Evolutionary conservation across 2,329 filamentous ascomycete species (phyloP), one percentile per base, ranked within the genome.

Genomic region (Colletotrichum sp.): DNA sequence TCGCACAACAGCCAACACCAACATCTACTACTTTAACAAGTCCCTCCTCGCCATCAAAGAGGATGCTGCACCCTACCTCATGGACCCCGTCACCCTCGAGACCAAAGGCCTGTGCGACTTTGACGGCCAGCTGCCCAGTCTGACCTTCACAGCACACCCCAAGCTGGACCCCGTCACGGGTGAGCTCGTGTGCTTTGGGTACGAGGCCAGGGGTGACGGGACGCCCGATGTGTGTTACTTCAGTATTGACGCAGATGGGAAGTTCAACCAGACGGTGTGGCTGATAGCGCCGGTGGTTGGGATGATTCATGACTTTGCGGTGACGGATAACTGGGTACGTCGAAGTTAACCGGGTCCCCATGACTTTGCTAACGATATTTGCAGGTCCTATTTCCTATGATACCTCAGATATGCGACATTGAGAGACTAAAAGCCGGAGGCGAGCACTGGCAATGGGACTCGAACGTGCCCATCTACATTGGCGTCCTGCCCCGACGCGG

Each of bases 1-100:
- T 13, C 78, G 82, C 63, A 83, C 77, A 16, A 86, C 85, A 0
- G 85, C 88, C 5, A 91, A 91, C 77, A 91, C 89, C 0, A 90
- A 91, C 74, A 81, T 91, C 6, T 79, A 90, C 4, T 87, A 86
- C 79, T 91, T 87, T 84, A 83, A 86, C 34, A 87, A 87, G 1
- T 83, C 87, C 12, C 80, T 90, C 29, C 82, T 90, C 4, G 88
- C 88, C 1, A 82, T 84, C 44, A 90, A 90, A 78, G 90, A 92
- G 72, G 83, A 85, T 57, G 82, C 85, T 0, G 85, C 83, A 30
- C 86, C 88, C 1, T 88, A 84, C 68, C 82, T 84, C 0, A 79
- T 87, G 78, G 83, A 88, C 74, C 86, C 85, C 0, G 77, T 80
- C 8, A 86, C 85, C 5, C 82, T 87, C 15, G 86, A 87, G 69